These are phyloP conservation scores for Chlorella sp. DNA, from an alignment of 139 green algal genomes.

Conservation along the genomic window DNA sequence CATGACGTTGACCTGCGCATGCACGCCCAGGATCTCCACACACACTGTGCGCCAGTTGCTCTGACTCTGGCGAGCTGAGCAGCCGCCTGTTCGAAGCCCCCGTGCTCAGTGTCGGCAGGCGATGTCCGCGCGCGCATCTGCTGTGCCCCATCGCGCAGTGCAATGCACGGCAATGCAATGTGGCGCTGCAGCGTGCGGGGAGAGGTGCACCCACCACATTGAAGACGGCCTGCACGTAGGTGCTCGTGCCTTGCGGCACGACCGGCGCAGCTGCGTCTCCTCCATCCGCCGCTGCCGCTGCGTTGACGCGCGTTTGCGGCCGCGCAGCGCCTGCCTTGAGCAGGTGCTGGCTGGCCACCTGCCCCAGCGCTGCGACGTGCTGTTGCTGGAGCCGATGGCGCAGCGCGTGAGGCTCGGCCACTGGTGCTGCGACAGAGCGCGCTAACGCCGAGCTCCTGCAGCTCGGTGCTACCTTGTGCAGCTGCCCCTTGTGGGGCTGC, in stretches of 20 bases:
- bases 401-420: not conserved
- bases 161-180: not conserved
- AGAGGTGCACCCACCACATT: conserved; percentile 32
- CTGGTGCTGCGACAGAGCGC: no score
- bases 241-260: not conserved
- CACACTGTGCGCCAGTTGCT: no score
- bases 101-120: not conserved
- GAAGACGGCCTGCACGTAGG: conserved; percentile 11
- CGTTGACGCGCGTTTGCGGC: not conserved
- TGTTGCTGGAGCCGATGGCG: not conserved
- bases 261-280: not conserved
- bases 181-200: no score
- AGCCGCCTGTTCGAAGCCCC: not conserved
- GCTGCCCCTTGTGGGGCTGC: no score
- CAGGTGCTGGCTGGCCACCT: not conserved
- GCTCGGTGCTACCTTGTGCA: no score
- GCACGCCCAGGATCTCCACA: no score
- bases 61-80: not conserved
- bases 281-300: not conserved
- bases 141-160: not conserved
- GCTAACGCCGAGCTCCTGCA: no score
- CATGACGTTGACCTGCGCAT: conserved; percentile 51
- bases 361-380: not conserved
- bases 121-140: not conserved
- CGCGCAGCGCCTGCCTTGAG: not conserved